Percentiles rank a stretch among this genome's conserved stretches.
Evolutionary conservation across 2,329 filamentous ascomycete genomes (phyloP).

Genomic region (Phialocephala subalpina): DNA sequence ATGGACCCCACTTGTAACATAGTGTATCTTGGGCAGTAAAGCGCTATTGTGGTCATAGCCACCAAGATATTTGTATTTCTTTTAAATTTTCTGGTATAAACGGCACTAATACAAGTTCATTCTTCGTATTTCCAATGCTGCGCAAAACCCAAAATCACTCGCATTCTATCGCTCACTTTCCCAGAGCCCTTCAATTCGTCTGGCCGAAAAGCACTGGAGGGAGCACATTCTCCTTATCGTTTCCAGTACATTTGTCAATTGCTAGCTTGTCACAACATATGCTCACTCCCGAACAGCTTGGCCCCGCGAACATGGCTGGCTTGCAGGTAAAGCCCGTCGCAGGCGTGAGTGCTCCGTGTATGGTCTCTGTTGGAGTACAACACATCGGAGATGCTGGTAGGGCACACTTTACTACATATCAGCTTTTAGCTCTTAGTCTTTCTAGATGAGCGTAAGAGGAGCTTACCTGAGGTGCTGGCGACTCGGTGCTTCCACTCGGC

Average conservation of each 20-base stretch:
- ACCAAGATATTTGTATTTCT: not conserved
- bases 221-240: not conserved
- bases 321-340: not conserved
- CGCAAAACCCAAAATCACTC: not conserved
- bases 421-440: not conserved
- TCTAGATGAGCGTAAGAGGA: no score
- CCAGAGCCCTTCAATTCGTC: not conserved
- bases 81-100: not conserved
- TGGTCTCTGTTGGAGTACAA: conserved; percentile 9
- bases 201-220: not conserved
- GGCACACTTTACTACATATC: not conserved
- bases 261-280: conserved; percentile 2
- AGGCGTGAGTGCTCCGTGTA: not conserved
- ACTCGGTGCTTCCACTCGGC: not conserved
- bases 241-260: not conserved
- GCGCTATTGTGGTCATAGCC: not conserved
- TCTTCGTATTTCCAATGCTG: not conserved
- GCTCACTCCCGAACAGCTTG: not conserved
- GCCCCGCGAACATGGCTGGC: not conserved
- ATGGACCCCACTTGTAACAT: not conserved
- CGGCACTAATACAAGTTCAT: not conserved
- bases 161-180: not conserved
- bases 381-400: not conserved
- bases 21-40: not conserved
- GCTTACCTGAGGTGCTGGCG: not conserved